These are phyloP conservation scores for Diutina scorzettiae DNA, from an alignment of 1,139 yeast genomes.

Conservation along the genomic window DNA sequence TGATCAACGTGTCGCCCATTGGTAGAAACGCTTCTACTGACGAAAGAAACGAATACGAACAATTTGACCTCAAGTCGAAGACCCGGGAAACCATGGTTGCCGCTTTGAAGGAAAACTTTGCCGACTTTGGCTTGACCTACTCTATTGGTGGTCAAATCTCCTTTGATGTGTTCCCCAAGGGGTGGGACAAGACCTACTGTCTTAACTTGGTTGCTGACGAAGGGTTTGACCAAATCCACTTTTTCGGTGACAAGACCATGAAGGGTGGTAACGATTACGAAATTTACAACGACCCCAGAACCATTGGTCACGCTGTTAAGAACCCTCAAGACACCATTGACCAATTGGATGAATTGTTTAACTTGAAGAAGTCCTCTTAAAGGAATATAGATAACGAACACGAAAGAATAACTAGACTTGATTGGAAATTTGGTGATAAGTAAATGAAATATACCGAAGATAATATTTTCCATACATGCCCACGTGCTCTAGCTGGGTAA, in stretches of 20 bases:
- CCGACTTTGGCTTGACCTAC: constrained; percentile 79
- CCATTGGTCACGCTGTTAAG: constrained; percentile 88
- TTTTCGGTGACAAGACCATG: constrained; percentile 97
- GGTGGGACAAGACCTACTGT: constrained; percentile 99
- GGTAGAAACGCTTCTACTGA: constrained; percentile 95
- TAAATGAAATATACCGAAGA: too few species aligned
- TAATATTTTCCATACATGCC: too few species aligned
- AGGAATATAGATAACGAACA: too few species aligned
- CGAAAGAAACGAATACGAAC: constrained; percentile 89
- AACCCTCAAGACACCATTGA: constrained; percentile 80
- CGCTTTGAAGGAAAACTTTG: constrained; percentile 72
- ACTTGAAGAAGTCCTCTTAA: too few species aligned
- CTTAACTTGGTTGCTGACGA: constrained; percentile 83
- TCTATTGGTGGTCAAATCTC: constrained; percentile 99
- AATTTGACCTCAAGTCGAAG: constrained; percentile 65
- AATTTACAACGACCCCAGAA: constrained; percentile 82
- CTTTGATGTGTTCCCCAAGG: constrained; percentile 98
- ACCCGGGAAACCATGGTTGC: constrained; percentile 73
- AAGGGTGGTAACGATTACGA: constrained; percentile 98
- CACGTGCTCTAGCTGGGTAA: too few species aligned
- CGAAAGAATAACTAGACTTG: too few species aligned
- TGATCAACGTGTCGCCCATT: constrained; percentile 95
- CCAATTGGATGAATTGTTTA: constrained; percentile 73
- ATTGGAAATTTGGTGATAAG: too few species aligned
- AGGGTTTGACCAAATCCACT: constrained; percentile 79